These are phyloP conservation scores for Rhinocladiella similis DNA, from an alignment of 2,329 filamentous ascomycete genomes.

Conservation along the genomic window DNA sequence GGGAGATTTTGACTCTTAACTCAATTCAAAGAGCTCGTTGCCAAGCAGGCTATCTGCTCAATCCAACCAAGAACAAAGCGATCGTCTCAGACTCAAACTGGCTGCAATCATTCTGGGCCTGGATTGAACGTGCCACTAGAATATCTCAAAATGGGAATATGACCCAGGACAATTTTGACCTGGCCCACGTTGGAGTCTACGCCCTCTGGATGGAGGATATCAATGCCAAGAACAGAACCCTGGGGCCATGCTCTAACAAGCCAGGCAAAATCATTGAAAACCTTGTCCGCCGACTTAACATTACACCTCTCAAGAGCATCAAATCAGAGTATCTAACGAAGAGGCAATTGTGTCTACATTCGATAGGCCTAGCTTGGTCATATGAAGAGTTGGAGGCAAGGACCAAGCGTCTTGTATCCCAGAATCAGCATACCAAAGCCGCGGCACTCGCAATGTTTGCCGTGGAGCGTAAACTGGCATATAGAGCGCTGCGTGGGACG, in stretches of 20 bases:
- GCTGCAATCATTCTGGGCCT: constrained; percentile 60
- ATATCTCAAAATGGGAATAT: constrained; percentile 52
- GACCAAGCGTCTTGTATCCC: constrained; percentile 53
- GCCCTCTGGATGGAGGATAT: constrained; percentile 60
- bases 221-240: constrained; percentile 33
- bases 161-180: constrained; percentile 56
- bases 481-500: constrained; percentile 56
- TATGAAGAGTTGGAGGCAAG: constrained; percentile 49
- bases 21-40: constrained; percentile 52
- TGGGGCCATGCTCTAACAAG: constrained; percentile 19
- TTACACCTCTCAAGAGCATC: constrained; percentile 53
- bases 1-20: constrained; percentile 42
- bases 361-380: constrained; percentile 60
- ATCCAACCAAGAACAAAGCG: constrained; percentile 55
- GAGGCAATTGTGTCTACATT: constrained; percentile 59
- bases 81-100: constrained; percentile 58
- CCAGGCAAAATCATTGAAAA: constrained; percentile 46
- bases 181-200: constrained; percentile 62
- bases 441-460: constrained; percentile 64
- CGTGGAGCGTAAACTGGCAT: constrained; percentile 58
- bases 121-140: constrained; percentile 51
- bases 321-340: constrained; percentile 56
- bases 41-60: constrained; percentile 55
- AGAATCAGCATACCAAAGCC: constrained; percentile 61
- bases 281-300: constrained; percentile 51